phyloP scores from a whole-genome alignment of 208 protist species.

The Wallacemonas sp. region DNA sequence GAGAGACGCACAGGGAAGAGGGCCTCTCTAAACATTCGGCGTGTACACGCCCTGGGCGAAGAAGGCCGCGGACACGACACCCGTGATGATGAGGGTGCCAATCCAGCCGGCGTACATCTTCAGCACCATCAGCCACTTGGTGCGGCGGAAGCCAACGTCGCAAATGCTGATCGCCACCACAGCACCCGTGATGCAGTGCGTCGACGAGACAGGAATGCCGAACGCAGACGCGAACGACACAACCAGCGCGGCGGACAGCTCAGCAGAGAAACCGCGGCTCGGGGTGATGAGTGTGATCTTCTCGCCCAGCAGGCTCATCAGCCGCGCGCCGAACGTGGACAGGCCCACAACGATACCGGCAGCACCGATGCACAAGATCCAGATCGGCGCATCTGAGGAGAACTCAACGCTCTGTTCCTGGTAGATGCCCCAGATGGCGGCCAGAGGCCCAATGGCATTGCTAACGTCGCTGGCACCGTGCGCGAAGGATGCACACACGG shows the following conservation, averaged over 20 bases:
- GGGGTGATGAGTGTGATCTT: slow-evolving; percentile 79
- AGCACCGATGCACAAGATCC: slow-evolving; percentile 70
- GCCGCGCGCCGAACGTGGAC: slow-evolving; percentile 63
- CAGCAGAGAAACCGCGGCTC: slow-evolving; percentile 70
- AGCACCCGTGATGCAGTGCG: slow-evolving; percentile 89
- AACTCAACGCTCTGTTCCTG: slow-evolving; percentile 31
- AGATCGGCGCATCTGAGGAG: slow-evolving; percentile 46
- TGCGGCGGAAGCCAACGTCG: slow-evolving; percentile 54
- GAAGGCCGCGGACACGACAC: slow-evolving; percentile 60
- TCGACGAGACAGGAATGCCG: slow-evolving; percentile 87
- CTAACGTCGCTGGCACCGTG: slow-evolving; percentile 87
- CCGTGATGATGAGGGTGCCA: slow-evolving; percentile 58
- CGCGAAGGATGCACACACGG: slow-evolving; percentile 79
- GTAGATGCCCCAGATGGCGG: slow-evolving; percentile 76
- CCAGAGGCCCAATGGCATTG: slow-evolving; percentile 76
- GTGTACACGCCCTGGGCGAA: slow-evolving; percentile 77
- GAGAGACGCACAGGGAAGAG: too few relatives aligned
- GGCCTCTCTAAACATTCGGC: too few relatives aligned
- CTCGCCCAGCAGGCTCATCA: slow-evolving; percentile 79
- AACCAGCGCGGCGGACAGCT: slow-evolving; percentile 73
- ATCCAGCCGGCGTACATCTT: slow-evolving; percentile 82
- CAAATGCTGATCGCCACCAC: slow-evolving; percentile 82
- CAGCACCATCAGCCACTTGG: slow-evolving; percentile 71
- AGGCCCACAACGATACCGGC: slow-evolving; percentile 75
- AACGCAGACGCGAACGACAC: slow-evolving; percentile 79